Evolutionary conservation across 2,329 filamentous ascomycete genomes (phyloP).

Genomic region (Lomentospora prolificans): DNA sequence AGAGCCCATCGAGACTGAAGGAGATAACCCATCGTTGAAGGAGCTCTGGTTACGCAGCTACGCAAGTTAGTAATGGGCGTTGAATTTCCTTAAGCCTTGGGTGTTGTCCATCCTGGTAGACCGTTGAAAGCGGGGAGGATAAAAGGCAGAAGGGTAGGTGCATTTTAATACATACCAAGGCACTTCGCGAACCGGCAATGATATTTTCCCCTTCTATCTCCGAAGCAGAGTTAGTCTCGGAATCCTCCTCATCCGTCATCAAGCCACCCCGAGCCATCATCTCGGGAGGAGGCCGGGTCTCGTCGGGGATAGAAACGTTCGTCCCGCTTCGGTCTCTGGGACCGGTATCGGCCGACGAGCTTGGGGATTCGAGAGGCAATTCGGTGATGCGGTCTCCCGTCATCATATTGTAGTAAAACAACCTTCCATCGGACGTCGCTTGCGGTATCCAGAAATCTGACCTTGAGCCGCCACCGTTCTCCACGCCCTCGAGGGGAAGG

Average conservation of each 20-base stretch:
- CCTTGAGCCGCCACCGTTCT: slow-evolving; percentile 59
- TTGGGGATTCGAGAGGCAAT: slow-evolving; percentile 82
- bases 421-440: slow-evolving; percentile 80
- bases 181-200: neutral
- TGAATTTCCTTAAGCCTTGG: too few species aligned
- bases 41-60: slow-evolving; percentile 57
- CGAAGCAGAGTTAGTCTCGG: slow-evolving; percentile 15
- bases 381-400: slow-evolving; percentile 94
- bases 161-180: slow-evolving; percentile 3
- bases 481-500: slow-evolving; percentile 59
- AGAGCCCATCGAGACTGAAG: slow-evolving; percentile 85
- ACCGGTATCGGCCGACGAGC: slow-evolving; percentile 68
- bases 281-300: slow-evolving; percentile 81
- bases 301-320: slow-evolving; percentile 80
- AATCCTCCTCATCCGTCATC: slow-evolving; percentile 80
- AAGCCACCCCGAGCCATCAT: slow-evolving; percentile 76
- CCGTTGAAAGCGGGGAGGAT: neutral
- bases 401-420: slow-evolving; percentile 98
- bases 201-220: slow-evolving; percentile 11
- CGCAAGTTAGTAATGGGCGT: neutral
- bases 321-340: slow-evolving; percentile 65
- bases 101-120: neutral
- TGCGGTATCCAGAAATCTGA: slow-evolving; percentile 98
- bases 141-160: neutral
- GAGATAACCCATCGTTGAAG: slow-evolving; percentile 63